phyloP scores from a whole-genome alignment of 441 rosid species.

The Breynia disticha region DNA sequence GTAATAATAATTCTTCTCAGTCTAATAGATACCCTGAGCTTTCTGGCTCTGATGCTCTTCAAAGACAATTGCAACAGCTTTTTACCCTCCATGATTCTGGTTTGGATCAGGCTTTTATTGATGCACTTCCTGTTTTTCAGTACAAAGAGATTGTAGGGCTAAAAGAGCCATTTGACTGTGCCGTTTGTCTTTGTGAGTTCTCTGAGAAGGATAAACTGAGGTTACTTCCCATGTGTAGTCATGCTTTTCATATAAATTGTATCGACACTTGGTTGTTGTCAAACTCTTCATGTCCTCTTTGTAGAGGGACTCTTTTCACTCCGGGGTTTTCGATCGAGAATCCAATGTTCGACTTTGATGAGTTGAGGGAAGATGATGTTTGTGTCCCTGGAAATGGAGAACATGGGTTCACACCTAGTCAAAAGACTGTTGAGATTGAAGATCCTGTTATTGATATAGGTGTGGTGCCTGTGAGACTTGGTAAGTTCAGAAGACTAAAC shows the following conservation, averaged over 20 bases:
- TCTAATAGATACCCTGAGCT: constrained; percentile 33
- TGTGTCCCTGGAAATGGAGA: constrained; percentile 22
- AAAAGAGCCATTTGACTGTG: constrained; percentile 63
- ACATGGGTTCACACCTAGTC: constrained; percentile 19
- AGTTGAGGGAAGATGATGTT: constrained; percentile 26
- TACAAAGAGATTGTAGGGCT: constrained; percentile 46
- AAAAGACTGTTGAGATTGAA: constrained; percentile 45
- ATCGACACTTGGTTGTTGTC: constrained; percentile 76
- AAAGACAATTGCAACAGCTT: constrained; percentile 70
- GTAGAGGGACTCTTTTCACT: constrained; percentile 42
- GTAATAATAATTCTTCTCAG: constrained; percentile 22
- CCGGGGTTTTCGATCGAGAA: constrained; percentile 23
- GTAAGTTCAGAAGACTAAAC: constrained; percentile 40
- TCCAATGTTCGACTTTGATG: constrained; percentile 22
- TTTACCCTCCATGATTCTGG: constrained; percentile 66
- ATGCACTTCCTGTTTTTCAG: constrained; percentile 56
- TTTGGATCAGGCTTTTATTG: constrained; percentile 53
- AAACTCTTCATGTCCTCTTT: constrained; percentile 71
- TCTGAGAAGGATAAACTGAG: constrained; percentile 50
- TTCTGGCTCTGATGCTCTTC: constrained; percentile 36
- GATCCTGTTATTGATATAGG: constrained; percentile 27
- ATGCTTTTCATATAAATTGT: constrained; percentile 63
- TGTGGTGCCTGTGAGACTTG: constrained; percentile 54
- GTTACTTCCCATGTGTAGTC: constrained; percentile 58
- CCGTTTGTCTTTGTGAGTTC: constrained; percentile 66